Evolutionary conservation across 768 basidiomycete genomes (phyloP).

Genomic region (Leccinum variicolor): DNA sequence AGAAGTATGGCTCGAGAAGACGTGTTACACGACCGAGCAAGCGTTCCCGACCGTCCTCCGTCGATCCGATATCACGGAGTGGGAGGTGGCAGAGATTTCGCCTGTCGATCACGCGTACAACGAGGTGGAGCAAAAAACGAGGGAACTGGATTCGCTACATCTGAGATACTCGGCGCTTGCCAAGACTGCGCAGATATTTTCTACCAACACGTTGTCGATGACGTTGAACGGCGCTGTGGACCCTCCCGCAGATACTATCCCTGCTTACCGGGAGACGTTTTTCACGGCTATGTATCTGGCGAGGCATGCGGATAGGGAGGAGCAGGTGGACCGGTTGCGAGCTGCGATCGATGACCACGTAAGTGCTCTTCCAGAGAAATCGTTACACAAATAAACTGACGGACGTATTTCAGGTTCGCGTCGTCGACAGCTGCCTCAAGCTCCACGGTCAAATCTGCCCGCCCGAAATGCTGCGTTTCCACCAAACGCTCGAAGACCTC

Average conservation of each 20-base stretch:
- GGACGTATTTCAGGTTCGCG: constrained; percentile 52
- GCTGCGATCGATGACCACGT: constrained; percentile 82
- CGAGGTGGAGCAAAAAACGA: constrained; percentile 78
- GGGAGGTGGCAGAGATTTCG: constrained; percentile 72
- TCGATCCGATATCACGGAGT: constrained; percentile 78
- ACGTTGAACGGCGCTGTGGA: constrained; percentile 86
- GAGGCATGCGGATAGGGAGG: constrained; percentile 65
- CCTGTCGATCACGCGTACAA: constrained; percentile 80
- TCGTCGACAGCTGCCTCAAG: constrained; percentile 80
- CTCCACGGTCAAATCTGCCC: constrained; percentile 82
- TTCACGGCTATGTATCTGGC: constrained; percentile 66
- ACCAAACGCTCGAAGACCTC: constrained; percentile 82
- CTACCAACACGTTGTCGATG: constrained; percentile 83
- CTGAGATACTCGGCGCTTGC: constrained; percentile 73
- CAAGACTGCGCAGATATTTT: constrained; percentile 67
- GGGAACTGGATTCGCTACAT: constrained; percentile 68
- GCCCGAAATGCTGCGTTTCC: constrained; percentile 88
- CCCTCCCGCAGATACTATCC: constrained; percentile 69
- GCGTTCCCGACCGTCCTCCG: constrained; percentile 89
- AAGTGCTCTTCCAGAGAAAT: constrained; percentile 12
- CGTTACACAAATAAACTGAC: neutral
- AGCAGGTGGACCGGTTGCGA: constrained; percentile 69
- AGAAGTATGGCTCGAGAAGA: constrained; percentile 88
- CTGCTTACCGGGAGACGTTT: constrained; percentile 75
- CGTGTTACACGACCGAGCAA: constrained; percentile 81